Conservation (phyloP, 1,139 yeast species). For the Saccharomyces hybrid region DNA sequence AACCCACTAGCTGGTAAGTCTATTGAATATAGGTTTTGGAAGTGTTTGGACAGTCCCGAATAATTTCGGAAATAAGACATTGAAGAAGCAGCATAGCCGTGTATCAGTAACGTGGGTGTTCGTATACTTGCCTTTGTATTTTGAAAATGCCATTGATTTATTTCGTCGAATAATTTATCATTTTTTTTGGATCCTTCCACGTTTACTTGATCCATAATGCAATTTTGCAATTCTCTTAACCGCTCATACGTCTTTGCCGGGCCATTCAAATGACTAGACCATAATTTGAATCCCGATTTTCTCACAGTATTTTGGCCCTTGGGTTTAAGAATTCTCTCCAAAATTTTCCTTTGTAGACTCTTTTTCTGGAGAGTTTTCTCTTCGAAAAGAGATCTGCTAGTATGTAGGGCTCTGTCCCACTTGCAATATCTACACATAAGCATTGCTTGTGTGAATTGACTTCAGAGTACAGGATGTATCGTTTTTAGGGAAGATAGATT, state of each 20-base stretch:
- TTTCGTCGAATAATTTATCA: constrained; percentile 11
- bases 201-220: constrained; percentile 14
- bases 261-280: constrained; percentile 6
- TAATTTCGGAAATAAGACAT: constrained; percentile 80
- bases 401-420: not conserved
- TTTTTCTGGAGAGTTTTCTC: not conserved
- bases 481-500: not conserved
- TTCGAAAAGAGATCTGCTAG: not conserved
- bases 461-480: not conserved
- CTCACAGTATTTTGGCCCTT: constrained; percentile 1
- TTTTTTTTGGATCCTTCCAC: constrained; percentile 13
- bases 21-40: constrained; percentile 55
- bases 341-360: constrained; percentile 1
- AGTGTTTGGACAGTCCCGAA: constrained; percentile 41
- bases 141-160: constrained; percentile 21
- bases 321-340: constrained; percentile 3
- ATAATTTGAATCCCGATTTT: constrained; percentile 12
- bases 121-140: constrained; percentile 14
- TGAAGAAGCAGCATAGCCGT: constrained; percentile 86
- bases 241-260: constrained; percentile 1
- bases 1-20: constrained; percentile 80
- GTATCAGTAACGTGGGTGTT: constrained; percentile 52
- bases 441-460: not conserved
- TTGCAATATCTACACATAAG: not conserved
- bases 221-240: constrained; percentile 13